phyloP scores from a whole-genome alignment of 2,329 filamentous ascomycete genomes.

The Aphanoascus verrucosus region DNA sequence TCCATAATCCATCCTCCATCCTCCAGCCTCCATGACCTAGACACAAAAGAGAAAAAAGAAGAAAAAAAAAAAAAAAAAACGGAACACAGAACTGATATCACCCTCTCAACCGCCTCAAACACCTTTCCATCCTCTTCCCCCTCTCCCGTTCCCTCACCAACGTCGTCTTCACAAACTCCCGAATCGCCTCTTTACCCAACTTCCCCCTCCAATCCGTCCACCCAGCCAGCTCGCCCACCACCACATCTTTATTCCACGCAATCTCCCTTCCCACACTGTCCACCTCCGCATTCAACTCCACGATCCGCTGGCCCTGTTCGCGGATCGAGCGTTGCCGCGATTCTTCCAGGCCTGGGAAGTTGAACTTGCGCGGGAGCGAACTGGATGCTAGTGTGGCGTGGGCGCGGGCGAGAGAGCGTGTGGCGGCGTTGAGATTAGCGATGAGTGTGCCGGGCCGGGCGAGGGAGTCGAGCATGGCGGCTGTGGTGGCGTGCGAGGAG shows the following conservation, averaged over 20 bases:
- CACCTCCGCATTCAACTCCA: conserved; percentile 58
- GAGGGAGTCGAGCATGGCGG: conserved; percentile 68
- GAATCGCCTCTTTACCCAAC: conserved; percentile 63
- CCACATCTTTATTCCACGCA: conserved; percentile 83
- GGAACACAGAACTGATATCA: not conserved
- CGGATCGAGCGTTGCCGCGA: conserved; percentile 70
- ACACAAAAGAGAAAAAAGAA: not conserved
- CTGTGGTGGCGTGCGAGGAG: conserved; percentile 72
- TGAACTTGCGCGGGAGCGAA: conserved; percentile 38
- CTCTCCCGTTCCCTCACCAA: conserved; percentile 69
- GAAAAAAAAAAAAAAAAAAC: conserved; percentile 2
- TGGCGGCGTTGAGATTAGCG: conserved; percentile 59
- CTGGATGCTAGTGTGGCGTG: conserved; percentile 61
- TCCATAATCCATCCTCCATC: not conserved
- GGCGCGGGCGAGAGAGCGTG: conserved; percentile 67
- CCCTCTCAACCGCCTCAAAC: conserved; percentile 52
- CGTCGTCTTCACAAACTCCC: conserved; percentile 65
- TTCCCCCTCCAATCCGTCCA: conserved; percentile 86
- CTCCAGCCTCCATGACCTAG: not conserved
- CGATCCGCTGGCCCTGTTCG: conserved; percentile 72
- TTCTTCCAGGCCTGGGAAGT: conserved; percentile 58
- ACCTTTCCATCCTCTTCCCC: conserved; percentile 68
- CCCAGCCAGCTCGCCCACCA: conserved; percentile 79
- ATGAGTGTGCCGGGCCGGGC: conserved; percentile 70
- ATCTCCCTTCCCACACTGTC: conserved; percentile 69